These are phyloP conservation scores for Fonsecaea nubica DNA, from an alignment of 2,329 filamentous ascomycete genomes.

Conservation along the genomic window DNA sequence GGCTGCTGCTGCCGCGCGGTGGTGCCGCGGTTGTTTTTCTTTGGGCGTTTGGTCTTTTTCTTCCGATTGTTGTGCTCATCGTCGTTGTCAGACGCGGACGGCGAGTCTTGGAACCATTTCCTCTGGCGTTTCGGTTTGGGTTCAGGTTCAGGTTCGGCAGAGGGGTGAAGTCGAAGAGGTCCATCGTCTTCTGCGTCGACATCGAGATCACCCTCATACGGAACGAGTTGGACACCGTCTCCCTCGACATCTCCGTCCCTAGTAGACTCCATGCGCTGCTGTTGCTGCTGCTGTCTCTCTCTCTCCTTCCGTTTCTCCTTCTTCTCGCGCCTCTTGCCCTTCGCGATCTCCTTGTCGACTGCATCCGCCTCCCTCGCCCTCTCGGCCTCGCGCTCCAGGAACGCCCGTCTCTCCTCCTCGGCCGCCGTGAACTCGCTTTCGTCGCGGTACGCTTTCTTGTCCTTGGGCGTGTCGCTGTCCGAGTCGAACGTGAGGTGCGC, in stretches of 20 bases:
- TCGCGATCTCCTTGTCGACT: slow-evolving; percentile 80
- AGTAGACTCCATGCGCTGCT: background rate
- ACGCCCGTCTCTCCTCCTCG: slow-evolving; percentile 69
- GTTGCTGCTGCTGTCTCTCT: slow-evolving; percentile 43
- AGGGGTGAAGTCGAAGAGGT: background rate
- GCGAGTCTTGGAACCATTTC: slow-evolving; percentile 47
- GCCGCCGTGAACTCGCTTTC: slow-evolving; percentile 78
- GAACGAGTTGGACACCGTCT: slow-evolving; percentile 46
- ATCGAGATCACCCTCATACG: slow-evolving; percentile 41
- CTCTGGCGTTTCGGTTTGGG: slow-evolving; percentile 48
- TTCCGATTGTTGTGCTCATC: slow-evolving; percentile 43
- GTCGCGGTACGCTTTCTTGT: slow-evolving; percentile 85
- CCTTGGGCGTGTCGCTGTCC: slow-evolving; percentile 66
- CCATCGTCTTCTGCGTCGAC: slow-evolving; percentile 36
- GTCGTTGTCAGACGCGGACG: background rate
- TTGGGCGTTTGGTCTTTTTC: slow-evolving; percentile 26
- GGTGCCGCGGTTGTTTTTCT: slow-evolving; percentile 38
- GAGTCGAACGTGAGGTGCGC: slow-evolving; percentile 89
- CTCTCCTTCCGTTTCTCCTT: slow-evolving; percentile 48
- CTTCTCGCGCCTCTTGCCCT: slow-evolving; percentile 68
- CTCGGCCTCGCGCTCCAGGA: slow-evolving; percentile 76
- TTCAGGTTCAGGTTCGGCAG: slow-evolving; percentile 15
- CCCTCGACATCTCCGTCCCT: slow-evolving; percentile 45
- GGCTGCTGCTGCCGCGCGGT: slow-evolving; percentile 38
- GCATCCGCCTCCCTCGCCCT: slow-evolving; percentile 77